These are phyloP conservation scores for Coemansia sp. DNA, from an alignment of 192 early-diverging fungal genomes.

Conservation along the genomic window DNA sequence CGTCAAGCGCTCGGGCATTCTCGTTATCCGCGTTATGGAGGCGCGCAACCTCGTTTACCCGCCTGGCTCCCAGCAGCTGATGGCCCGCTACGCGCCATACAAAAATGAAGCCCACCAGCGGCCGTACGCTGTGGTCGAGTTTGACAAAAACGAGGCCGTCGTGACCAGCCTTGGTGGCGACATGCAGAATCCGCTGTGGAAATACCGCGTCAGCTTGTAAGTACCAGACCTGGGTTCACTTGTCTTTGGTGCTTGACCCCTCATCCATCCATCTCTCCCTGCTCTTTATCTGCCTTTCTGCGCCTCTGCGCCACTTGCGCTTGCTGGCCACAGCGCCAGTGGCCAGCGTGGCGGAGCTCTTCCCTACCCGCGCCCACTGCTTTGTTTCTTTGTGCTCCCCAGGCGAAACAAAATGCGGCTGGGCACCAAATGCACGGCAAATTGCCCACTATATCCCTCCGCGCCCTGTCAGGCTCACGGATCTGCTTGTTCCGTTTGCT, in stretches of 20 bases:
- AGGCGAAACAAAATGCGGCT: neutral
- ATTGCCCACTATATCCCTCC: constrained; percentile 5
- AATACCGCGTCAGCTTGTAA: constrained; percentile 77
- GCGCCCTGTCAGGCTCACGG: neutral
- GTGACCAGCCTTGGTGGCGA: constrained; percentile 77
- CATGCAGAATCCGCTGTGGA: constrained; percentile 69
- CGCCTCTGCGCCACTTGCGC: neutral
- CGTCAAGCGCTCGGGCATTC: constrained; percentile 56
- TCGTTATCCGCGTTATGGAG: constrained; percentile 82
- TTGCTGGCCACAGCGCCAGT: no score
- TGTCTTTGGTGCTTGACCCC: neutral
- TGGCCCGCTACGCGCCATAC: constrained; percentile 51
- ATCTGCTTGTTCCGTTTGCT: constrained; percentile 1
- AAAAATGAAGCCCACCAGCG: constrained; percentile 61
- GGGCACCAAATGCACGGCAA: constrained; percentile 1
- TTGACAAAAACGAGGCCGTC: constrained; percentile 92
- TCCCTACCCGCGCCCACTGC: no score
- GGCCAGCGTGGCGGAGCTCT: no score
- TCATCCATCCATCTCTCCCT: neutral
- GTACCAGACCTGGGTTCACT: no score
- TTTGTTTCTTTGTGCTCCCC: neutral
- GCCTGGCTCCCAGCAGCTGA: constrained; percentile 55
- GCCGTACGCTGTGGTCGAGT: constrained; percentile 87
- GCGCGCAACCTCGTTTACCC: constrained; percentile 71
- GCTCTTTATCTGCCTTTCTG: neutral